A percentile compares a stretch with the other conserved stretches of the same genome.
Conservation (phyloP, 805 yeast species). For the Alloascoidea hylecoeti region DNA sequence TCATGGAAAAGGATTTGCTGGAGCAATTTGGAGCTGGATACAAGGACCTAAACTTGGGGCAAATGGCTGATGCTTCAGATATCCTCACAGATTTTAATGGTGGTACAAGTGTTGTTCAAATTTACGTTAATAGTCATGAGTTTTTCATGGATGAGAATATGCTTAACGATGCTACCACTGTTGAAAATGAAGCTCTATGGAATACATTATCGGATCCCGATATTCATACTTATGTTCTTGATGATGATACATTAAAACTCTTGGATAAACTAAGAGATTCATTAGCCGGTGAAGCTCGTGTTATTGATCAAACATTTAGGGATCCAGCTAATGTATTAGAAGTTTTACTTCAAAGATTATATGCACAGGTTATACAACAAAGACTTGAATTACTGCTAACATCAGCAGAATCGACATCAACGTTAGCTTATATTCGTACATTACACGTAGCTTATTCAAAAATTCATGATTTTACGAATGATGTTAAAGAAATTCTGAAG, state of each 20-base stretch:
- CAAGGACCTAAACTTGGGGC: conserved; percentile 47
- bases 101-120: conserved; percentile 69
- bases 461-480: conserved; percentile 45
- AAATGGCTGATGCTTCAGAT: conserved; percentile 59
- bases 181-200: conserved; percentile 30
- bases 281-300: conserved; percentile 56
- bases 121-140: conserved; percentile 69
- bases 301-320: conserved; percentile 61
- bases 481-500: conserved; percentile 45
- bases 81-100: conserved; percentile 72
- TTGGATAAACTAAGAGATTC: conserved; percentile 44
- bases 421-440: conserved; percentile 63
- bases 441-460: conserved; percentile 52
- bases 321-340: conserved; percentile 55
- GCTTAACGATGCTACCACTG: conserved; percentile 18
- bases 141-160: conserved; percentile 40
- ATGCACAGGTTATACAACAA: conserved; percentile 51
- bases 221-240: conserved; percentile 30
- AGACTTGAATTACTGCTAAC: conserved; percentile 37
- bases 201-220: conserved; percentile 44
- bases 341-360: conserved; percentile 59
- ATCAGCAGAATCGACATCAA: conserved; percentile 46
- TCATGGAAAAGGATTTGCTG: conserved; percentile 59
- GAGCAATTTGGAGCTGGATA: conserved; percentile 65
- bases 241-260: conserved; percentile 34